Percentiles rank a stretch among this genome's conserved stretches.
Evolutionary conservation across 2,329 filamentous ascomycete genomes (phyloP).

Genomic region (Stylonectria norvegica): DNA sequence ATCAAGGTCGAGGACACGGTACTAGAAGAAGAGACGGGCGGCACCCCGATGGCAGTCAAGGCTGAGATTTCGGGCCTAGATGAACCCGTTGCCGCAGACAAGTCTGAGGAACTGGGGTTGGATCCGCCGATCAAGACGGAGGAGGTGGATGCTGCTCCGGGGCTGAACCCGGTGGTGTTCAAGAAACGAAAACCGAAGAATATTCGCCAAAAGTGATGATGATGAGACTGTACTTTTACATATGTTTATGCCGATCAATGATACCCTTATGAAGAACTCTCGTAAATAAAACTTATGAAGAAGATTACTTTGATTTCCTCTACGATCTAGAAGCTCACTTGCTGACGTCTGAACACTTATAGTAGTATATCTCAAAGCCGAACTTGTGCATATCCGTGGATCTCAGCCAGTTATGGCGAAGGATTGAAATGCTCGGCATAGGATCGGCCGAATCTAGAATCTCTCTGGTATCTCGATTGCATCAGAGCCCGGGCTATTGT

Average conservation of each 20-base stretch:
- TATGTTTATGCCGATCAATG: constrained; percentile 6
- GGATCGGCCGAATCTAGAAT: no score
- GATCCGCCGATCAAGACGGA: constrained; percentile 41
- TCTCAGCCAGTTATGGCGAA: no score
- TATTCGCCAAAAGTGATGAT: constrained; percentile 56
- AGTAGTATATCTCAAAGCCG: no score
- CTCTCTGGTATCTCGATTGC: no score
- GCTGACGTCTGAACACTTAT: no score
- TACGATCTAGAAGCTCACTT: no score
- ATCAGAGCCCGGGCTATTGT: no score
- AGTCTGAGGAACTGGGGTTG: constrained; percentile 6
- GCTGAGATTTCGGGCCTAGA: constrained; percentile 11
- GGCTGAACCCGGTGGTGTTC: constrained; percentile 58
- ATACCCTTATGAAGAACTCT: constrained; percentile 13
- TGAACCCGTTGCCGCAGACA: background rate
- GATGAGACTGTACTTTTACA: background rate
- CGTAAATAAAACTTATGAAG: constrained; percentile 6
- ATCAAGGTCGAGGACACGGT: constrained; percentile 26
- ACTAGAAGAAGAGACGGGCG: constrained; percentile 25
- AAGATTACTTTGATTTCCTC: no score
- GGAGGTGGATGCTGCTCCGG: constrained; percentile 19
- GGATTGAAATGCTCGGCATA: no score
- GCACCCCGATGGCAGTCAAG: constrained; percentile 32
- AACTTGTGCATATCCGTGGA: no score
- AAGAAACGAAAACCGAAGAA: constrained; percentile 75